Conservation (phyloP, 2,329 filamentous ascomycete genomes). For the Fusarium xylarioides region DNA sequence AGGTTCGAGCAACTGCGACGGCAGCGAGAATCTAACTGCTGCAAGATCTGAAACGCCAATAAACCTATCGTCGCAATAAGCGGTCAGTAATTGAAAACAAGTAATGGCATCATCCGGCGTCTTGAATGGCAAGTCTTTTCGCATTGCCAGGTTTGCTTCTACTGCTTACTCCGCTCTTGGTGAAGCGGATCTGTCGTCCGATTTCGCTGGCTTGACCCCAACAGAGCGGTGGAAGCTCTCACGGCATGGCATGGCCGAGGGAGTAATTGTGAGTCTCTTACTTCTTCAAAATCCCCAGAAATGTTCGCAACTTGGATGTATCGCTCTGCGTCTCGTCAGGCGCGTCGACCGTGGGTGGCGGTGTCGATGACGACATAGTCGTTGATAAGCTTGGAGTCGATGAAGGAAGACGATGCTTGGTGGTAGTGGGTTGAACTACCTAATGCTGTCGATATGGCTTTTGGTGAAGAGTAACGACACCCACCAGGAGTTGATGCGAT, state of each 20-base stretch:
- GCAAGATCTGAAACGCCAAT: constrained; percentile 97
- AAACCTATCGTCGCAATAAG: constrained; percentile 67
- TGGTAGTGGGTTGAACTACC: background rate
- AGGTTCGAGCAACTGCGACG: constrained; percentile 93
- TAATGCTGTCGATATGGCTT: constrained; percentile 1
- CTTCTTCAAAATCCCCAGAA: constrained; percentile 88
- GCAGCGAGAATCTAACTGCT: constrained; percentile 93
- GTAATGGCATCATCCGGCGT: background rate
- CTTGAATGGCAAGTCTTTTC: constrained; percentile 4
- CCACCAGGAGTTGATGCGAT: constrained; percentile 1
- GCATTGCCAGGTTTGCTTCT: constrained; percentile 11
- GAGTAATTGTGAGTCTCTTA: constrained; percentile 56
- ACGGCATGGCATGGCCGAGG: constrained; percentile 6
- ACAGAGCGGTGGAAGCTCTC: constrained; percentile 26
- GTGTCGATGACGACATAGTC: constrained; percentile 52
- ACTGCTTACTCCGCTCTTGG: constrained; percentile 22
- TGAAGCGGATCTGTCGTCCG: constrained; percentile 22
- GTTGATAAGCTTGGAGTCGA: constrained; percentile 23
- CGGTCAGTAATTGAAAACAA: constrained; percentile 41
- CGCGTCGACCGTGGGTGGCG: constrained; percentile 45
- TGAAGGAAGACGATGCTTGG: constrained; percentile 12
- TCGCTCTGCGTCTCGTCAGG: constrained; percentile 71
- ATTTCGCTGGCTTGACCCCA: constrained; percentile 24
- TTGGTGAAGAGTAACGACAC: background rate
- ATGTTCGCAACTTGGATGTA: constrained; percentile 87